Evolutionary conservation across 2,329 filamentous ascomycete species (phyloP), one percentile per base, ranked within the genome.

Genomic region (Truncatella angustata): DNA sequence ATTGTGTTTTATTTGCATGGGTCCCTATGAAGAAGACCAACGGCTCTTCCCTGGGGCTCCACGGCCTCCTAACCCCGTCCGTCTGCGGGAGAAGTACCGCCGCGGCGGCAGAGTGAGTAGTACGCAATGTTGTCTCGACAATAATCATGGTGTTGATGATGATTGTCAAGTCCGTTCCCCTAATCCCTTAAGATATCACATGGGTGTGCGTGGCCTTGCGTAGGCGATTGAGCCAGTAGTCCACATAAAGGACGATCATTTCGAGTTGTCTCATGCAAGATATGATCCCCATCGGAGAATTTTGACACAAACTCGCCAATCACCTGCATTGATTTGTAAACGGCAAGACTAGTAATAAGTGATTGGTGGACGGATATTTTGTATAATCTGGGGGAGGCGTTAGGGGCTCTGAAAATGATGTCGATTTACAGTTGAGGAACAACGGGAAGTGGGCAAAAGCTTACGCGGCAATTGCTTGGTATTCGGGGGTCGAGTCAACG

Each of bases 401-500:
- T 28, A 28, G 43, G 6, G 26, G 30, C 43, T 28, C 43, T 46
- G 43, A 46, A 24, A 28, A n/a, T 23, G 43, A 26, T 11, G 43
- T 46, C 34, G 26, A 46, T 30, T 34, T 34, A 46, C 39, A 51
- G 49, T 45, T 37, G 26, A 45, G 34, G 21, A 35, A 18, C 26
- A 5, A 24, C 43, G 50, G 50, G 35, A 48, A 36, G 50, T 52
- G 50, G 50, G 50, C 24, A 36, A n/a, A n/a, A 37, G 45, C 50
- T 52, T 52, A 52, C 50, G 50, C 50, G 50, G 42, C 50, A n/a
- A 36, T 40, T 10, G 26, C 35, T 18, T 35, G n/a, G 49, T 34
- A 18, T 46, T 16, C 43, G 16, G 24, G 43, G 43, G 21, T 37
- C 23, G 37, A 24, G 26, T 52, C 32, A 47, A 34, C 32, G 50